Conservation (phyloP, 1,284 basidiomycete genomes). For the Sutorius eximius region DNA sequence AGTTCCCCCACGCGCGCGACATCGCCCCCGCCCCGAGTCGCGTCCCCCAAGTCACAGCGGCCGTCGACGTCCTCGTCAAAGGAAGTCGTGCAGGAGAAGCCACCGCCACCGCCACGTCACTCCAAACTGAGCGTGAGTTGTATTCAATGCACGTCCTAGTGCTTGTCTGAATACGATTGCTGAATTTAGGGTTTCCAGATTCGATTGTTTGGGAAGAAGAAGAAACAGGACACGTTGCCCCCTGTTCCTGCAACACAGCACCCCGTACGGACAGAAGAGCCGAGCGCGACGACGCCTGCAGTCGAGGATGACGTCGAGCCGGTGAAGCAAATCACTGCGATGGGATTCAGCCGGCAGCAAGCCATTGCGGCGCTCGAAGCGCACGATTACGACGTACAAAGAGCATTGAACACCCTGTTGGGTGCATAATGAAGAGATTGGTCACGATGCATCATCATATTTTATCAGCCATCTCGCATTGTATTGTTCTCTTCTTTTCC, state of each 20-base stretch:
- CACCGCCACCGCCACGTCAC: conserved; percentile 50
- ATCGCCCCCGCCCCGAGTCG: conserved; percentile 52
- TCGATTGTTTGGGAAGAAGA: conserved; percentile 73
- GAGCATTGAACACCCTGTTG: conserved; percentile 71
- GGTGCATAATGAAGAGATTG: conserved; percentile 28
- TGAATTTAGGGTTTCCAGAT: conserved; percentile 45
- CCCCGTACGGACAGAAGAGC: conserved; percentile 49
- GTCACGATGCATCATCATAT: conserved; percentile 10
- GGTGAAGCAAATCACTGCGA: conserved; percentile 74
- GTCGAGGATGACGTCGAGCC: conserved; percentile 73
- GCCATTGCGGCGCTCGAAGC: conserved; percentile 76
- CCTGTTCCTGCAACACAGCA: conserved; percentile 46
- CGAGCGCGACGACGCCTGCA: conserved; percentile 47
- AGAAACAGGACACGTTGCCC: conserved; percentile 57
- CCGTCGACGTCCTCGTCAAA: conserved; percentile 58
- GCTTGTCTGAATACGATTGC: conserved; percentile 5
- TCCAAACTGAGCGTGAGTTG: conserved; percentile 73
- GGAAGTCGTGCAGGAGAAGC: conserved; percentile 46
- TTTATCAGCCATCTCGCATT: conserved; percentile 23
- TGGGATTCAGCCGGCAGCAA: conserved; percentile 83
- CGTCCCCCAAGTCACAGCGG: conserved; percentile 55
- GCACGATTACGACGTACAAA: conserved; percentile 71
- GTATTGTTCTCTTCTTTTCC: conserved; percentile 11
- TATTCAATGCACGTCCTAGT: conserved; percentile 6
- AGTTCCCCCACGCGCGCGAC: conserved; percentile 45